phyloP scores from a whole-genome alignment of 129 eudicot species.

The carrot (Daucus carota) region DNA sequence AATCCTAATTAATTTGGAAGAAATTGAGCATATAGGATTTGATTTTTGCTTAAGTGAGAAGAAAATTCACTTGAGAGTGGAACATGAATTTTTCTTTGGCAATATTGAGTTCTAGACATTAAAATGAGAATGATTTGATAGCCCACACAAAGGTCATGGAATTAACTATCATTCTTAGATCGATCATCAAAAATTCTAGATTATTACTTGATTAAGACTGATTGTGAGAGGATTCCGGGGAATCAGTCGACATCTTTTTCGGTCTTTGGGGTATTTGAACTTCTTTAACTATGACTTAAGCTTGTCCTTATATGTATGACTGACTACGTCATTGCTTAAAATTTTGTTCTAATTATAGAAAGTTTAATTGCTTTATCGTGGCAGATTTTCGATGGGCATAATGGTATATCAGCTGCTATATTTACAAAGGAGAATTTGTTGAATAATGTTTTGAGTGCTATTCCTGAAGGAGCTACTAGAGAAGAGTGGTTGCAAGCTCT shows the following conservation, averaged over 20 bases:
- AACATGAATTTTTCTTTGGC: no score
- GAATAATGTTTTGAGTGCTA: conserved; percentile 77
- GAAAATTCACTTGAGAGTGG: no score
- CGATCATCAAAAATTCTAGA: no score
- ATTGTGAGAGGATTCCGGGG: conserved; percentile 46
- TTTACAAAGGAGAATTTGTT: conserved; percentile 79
- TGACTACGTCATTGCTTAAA: neutral
- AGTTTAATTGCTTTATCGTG: conserved; percentile 10
- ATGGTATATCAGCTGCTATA: conserved; percentile 95
- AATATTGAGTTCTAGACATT: no score
- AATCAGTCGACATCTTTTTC: conserved; percentile 45
- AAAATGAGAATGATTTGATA: no score
- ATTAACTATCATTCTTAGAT: no score
- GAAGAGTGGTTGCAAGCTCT: conserved; percentile 99
- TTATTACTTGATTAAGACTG: conserved; percentile 43
- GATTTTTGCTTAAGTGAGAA: no score
- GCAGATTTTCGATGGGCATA: conserved; percentile 96
- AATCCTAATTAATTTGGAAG: no score
- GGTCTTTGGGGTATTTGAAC: conserved; percentile 43
- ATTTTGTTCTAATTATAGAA: conserved; percentile 3
- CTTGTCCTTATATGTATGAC: neutral
- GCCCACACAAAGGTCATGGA: no score
- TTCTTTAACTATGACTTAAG: neutral
- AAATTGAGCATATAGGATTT: no score
- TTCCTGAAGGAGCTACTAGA: conserved; percentile 68